A percentile compares a stretch with the other conserved stretches of the same genome.
phyloP scores from a whole-genome alignment of 352 stramenopile species.

The Globisporangium middletonii region DNA sequence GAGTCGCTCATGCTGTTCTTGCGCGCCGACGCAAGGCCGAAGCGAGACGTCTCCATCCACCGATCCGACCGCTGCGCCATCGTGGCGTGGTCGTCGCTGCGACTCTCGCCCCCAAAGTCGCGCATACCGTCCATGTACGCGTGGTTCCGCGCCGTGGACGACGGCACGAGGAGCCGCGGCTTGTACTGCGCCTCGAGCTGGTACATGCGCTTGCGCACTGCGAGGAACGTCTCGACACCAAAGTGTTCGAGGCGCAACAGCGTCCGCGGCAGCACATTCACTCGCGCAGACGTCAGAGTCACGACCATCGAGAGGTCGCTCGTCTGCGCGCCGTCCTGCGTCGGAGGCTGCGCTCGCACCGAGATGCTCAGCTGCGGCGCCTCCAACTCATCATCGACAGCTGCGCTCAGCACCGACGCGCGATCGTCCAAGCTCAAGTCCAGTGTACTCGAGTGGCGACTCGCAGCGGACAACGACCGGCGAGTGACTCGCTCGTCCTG shows the following conservation, averaged over 20 bases:
- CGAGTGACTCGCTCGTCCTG: neutral
- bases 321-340: neutral
- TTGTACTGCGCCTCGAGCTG: conserved; percentile 39
- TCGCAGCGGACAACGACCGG: conserved; percentile 3
- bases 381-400: neutral
- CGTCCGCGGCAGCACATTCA: conserved; percentile 46
- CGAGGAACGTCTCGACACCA: conserved; percentile 39
- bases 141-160: conserved; percentile 15
- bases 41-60: conserved; percentile 3
- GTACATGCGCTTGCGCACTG: conserved; percentile 30
- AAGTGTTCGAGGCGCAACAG: conserved; percentile 55
- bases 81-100: neutral
- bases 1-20: conserved; percentile 42
- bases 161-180: conserved; percentile 22
- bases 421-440: conserved; percentile 6
- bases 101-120: conserved; percentile 19
- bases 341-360: neutral
- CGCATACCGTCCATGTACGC: conserved; percentile 23
- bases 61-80: conserved; percentile 2
- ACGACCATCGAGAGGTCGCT: conserved; percentile 7
- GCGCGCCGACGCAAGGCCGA: conserved; percentile 5
- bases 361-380: conserved; percentile 6
- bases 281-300: conserved; percentile 31
- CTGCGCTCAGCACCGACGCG: neutral
- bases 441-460: conserved; percentile 2